These are phyloP conservation scores for Beauveria asiatica DNA, from an alignment of 2,329 filamentous ascomycete genomes.

Conservation along the genomic window DNA sequence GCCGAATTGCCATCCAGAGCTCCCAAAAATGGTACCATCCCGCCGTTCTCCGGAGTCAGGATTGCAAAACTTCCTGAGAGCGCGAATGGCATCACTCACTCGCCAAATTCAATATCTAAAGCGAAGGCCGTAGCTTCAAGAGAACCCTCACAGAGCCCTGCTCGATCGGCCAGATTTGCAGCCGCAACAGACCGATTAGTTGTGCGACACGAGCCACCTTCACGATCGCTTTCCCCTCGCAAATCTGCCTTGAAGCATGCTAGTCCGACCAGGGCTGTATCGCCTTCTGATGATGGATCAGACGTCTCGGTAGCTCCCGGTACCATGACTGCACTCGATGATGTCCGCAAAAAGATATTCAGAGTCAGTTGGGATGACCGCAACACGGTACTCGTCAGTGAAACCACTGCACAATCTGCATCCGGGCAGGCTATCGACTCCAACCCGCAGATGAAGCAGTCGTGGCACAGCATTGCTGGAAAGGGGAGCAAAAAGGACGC, in stretches of 20 bases:
- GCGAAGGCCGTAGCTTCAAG: conserved; percentile 18
- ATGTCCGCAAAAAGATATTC: conserved; percentile 53
- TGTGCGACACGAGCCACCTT: conserved; percentile 59
- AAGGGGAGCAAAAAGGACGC: conserved; percentile 42
- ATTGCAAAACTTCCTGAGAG: background rate
- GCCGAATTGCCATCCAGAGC: background rate
- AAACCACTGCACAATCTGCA: conserved; percentile 31
- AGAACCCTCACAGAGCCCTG: conserved; percentile 51
- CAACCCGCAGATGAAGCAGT: conserved; percentile 31
- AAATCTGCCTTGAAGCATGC: conserved; percentile 67
- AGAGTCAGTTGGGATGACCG: conserved; percentile 75
- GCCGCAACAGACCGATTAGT: conserved; percentile 44
- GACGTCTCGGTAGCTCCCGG: conserved; percentile 29
- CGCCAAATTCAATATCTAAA: conserved; percentile 14
- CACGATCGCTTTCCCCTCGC: conserved; percentile 63
- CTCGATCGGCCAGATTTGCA: conserved; percentile 59
- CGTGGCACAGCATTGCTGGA: conserved; percentile 44
- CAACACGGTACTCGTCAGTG: conserved; percentile 44
- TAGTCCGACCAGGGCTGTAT: conserved; percentile 44
- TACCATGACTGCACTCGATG: conserved; percentile 25
- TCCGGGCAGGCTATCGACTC: conserved; percentile 30
- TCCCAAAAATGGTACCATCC: background rate
- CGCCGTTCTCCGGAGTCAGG: background rate
- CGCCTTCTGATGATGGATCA: conserved; percentile 42
- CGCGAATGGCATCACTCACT: conserved; percentile 9